Base-by-base conservation (phyloP, 2,329 filamentous ascomycete species). In the Claviceps africana region DNA sequence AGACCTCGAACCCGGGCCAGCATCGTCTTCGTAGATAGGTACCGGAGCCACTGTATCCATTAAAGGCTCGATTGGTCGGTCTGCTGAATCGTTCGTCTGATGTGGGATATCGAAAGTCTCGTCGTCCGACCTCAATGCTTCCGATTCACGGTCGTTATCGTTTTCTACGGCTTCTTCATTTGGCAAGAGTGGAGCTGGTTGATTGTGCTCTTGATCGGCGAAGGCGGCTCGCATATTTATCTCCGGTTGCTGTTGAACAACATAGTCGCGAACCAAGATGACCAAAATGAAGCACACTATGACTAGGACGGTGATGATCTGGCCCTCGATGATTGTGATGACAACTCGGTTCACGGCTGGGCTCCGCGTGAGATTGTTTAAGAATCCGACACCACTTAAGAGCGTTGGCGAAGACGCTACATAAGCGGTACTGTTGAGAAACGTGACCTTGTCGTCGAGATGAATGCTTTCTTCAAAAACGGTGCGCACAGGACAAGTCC, bases 211-310 rank as follows among this genome's bases (percentile, higher is more conserved):
- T 15, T 61, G 61, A 8, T 72, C 77, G 11, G 76, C 80, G 61
- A 82, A 78, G 3, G 78, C 79, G 9, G 77, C 83, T 0, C 82
- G 84, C 72, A 93, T 83, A 61, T 95, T 94, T 59, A 93, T 85
- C 57, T 90, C 84, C 5, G 91, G 93, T 64, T 98, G 93, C 65
- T 98, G 93, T 65, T 98, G 93, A 10, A 98, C 89, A 49, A 98
- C 93, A 78, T 95, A 98, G 70, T 98, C 93, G 47, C 94, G 76
- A 47, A 98, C 96, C 4, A 98, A 71, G 59, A 98, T 98, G 43
- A 98, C 83, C n/a, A 98, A 72, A 54, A 98, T 96, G 67, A 97
- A 98, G 53, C 85, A 89, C 45, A 95, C 78, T 8, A 98, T 91
- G 49, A 97, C 88, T 11, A 94, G 71, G 6, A 96, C 72, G 0